Conservation (phyloP, 805 yeast genomes). For the Ogataea salicorniae region DNA sequence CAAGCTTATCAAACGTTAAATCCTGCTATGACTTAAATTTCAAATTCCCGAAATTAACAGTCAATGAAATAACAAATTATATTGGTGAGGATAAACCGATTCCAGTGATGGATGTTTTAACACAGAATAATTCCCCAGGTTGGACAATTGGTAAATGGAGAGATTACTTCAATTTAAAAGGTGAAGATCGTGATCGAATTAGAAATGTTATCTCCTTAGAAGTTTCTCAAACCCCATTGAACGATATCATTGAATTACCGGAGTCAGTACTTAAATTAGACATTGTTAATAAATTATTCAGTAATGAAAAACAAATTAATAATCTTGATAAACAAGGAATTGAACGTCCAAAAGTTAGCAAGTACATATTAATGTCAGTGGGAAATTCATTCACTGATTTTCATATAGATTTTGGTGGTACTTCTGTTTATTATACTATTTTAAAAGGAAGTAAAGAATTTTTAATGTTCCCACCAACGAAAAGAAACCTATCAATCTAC, state of each 20-base stretch:
- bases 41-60: conserved; percentile 49
- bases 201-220: conserved; percentile 81
- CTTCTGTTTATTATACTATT: conserved; percentile 84
- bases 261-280: conserved; percentile 59
- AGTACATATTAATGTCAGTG: conserved; percentile 84
- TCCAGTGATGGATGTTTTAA: conserved; percentile 85
- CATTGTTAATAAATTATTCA: conserved; percentile 66
- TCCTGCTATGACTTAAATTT: conserved; percentile 14
- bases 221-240: conserved; percentile 53
- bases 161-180: conserved; percentile 52
- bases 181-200: conserved; percentile 52
- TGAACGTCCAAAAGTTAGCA: conserved; percentile 55
- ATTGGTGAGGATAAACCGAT: conserved; percentile 61
- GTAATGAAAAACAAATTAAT: conserved; percentile 5
- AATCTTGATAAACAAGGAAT: conserved; percentile 13
- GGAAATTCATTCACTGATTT: conserved; percentile 79
- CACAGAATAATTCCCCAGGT: conserved; percentile 61
- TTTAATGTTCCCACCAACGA: conserved; percentile 74
- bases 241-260: conserved; percentile 55
- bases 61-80: conserved; percentile 48
- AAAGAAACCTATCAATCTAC: conserved; percentile 53
- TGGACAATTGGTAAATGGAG: conserved; percentile 76
- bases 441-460: conserved; percentile 72
- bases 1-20: conserved; percentile 4
- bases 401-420: conserved; percentile 89